These are phyloP conservation scores for Aspergillus olivimuriae DNA, from an alignment of 495 filamentous ascomycete genomes.

Conservation along the genomic window DNA sequence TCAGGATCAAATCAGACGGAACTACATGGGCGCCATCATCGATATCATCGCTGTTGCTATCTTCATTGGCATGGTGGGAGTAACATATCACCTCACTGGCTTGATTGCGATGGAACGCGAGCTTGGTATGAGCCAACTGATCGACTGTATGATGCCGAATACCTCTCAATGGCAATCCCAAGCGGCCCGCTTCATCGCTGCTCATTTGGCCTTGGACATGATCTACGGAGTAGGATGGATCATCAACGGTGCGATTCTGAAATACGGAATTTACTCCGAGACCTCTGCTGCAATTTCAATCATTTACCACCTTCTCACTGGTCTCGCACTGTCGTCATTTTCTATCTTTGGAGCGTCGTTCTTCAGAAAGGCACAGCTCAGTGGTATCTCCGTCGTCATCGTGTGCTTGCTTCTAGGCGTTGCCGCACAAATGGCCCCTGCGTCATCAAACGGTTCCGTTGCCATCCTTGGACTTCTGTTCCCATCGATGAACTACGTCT, in stretches of 20 bases:
- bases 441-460: constrained; percentile 49
- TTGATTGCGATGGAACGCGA: constrained; percentile 73
- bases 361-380: constrained; percentile 73
- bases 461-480: constrained; percentile 63
- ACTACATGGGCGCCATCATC: constrained; percentile 65
- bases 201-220: constrained; percentile 61
- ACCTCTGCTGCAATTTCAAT: constrained; percentile 55
- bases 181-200: constrained; percentile 56
- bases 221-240: constrained; percentile 69
- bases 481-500: constrained; percentile 70
- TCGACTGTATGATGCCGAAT: constrained; percentile 79
- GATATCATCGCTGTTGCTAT: constrained; percentile 62
- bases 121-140: constrained; percentile 68
- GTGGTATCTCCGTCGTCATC: constrained; percentile 62
- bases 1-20: constrained; percentile 48
- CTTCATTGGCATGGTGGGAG: constrained; percentile 59
- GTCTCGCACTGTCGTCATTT: constrained; percentile 59
- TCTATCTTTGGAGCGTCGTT: constrained; percentile 65
- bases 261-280: constrained; percentile 53
- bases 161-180: constrained; percentile 59
- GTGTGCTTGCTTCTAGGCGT: constrained; percentile 61
- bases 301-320: constrained; percentile 56
- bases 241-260: constrained; percentile 55
- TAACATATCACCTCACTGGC: constrained; percentile 71
- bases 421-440: constrained; percentile 57